These are phyloP conservation scores for Coffea eugenioides DNA, from an alignment of 257 asterid species.

Conservation along the genomic window DNA sequence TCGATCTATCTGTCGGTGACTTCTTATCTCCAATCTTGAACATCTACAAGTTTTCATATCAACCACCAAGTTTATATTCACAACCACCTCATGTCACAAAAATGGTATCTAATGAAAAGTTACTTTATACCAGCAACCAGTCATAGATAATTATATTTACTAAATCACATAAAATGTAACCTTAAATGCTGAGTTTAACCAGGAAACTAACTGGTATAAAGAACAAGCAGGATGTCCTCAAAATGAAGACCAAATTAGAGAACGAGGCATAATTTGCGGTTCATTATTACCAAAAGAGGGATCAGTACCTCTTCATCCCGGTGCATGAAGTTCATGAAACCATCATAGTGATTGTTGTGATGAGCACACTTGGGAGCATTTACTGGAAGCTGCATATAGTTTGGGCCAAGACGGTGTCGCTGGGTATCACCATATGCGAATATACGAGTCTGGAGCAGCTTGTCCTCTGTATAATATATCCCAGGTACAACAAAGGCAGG, in stretches of 20 bases:
- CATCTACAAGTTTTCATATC: background rate
- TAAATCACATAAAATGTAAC: background rate
- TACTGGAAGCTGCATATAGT: constrained; percentile 52
- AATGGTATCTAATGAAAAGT: background rate
- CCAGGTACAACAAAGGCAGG: constrained; percentile 34
- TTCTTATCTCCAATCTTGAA: background rate
- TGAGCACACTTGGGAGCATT: constrained; percentile 53
- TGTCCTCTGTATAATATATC: constrained; percentile 45
- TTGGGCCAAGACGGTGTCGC: constrained; percentile 55
- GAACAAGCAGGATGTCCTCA: background rate
- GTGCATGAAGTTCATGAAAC: constrained; percentile 34
- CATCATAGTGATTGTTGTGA: constrained; percentile 53
- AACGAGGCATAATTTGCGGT: background rate
- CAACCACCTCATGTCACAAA: background rate
- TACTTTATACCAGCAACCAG: too few relatives aligned
- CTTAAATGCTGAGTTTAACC: background rate
- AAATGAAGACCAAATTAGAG: background rate
- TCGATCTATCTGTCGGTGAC: background rate
- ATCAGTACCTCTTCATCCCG: constrained; percentile 30
- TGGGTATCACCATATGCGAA: constrained; percentile 51
- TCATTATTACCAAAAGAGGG: background rate
- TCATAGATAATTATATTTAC: background rate
- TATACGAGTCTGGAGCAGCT: constrained; percentile 46
- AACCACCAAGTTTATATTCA: background rate
- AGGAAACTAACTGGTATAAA: background rate